Conservation (phyloP, 305 asterid species). For the Fraxinus ornus region DNA sequence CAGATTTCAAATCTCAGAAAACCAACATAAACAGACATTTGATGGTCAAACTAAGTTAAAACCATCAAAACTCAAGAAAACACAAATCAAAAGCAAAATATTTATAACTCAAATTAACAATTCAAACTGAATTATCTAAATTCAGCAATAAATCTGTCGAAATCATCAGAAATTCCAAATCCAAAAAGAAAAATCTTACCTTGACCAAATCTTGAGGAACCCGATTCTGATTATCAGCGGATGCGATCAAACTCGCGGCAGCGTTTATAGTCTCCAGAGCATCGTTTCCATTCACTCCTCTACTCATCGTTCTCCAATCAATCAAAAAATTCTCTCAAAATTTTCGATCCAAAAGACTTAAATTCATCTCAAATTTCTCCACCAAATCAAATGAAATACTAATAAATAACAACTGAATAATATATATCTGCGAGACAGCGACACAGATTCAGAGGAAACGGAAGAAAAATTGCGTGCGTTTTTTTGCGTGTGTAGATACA, state of each 20-base stretch:
- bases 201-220: slow-evolving; percentile 48
- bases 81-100: slow-evolving; percentile 4
- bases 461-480: slow-evolving; percentile 5
- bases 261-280: slow-evolving; percentile 78
- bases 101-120: slow-evolving; percentile 4
- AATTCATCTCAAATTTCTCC: slow-evolving; percentile 4
- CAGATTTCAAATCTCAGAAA: slow-evolving; percentile 32
- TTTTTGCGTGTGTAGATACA: background rate
- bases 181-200: slow-evolving; percentile 39
- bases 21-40: background rate
- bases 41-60: slow-evolving; percentile 1
- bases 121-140: slow-evolving; percentile 15
- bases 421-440: background rate
- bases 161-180: slow-evolving; percentile 4
- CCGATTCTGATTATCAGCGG: slow-evolving; percentile 64
- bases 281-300: slow-evolving; percentile 40
- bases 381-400: slow-evolving; percentile 7
- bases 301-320: slow-evolving; percentile 40
- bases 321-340: slow-evolving; percentile 23
- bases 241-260: slow-evolving; percentile 88
- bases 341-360: background rate
- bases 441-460: slow-evolving; percentile 7
- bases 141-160: slow-evolving; percentile 4
- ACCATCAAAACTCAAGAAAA: background rate
- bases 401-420: background rate